Evolutionary conservation across 345 rosid species (phyloP).

Genomic region (Turnera subulata): DNA sequence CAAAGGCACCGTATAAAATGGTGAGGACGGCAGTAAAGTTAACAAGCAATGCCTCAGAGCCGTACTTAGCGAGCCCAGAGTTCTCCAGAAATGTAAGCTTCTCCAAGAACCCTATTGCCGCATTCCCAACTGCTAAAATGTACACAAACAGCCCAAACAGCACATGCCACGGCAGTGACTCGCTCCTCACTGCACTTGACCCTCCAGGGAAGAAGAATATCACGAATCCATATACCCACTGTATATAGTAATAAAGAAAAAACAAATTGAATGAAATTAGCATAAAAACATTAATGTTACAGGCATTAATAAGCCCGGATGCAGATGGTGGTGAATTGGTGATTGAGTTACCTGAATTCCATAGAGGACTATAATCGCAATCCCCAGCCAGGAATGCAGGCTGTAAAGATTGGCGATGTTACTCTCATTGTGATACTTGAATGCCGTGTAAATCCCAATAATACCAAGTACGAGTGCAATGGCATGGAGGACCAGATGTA

Average conservation of each 20-base stretch:
- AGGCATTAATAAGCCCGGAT: too few relatives aligned
- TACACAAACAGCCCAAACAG: conserved; percentile 57
- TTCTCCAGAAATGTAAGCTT: conserved; percentile 86
- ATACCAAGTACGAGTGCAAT: conserved; percentile 75
- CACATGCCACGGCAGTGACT: conserved; percentile 70
- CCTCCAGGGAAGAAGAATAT: conserved; percentile 83
- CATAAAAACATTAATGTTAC: too few relatives aligned
- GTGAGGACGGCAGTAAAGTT: conserved; percentile 84
- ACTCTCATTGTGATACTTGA: conserved; percentile 86
- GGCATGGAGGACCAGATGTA: conserved; percentile 78
- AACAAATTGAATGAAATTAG: too few relatives aligned
- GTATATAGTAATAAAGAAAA: too few relatives aligned
- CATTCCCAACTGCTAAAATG: conserved; percentile 57
- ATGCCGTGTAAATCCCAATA: conserved; percentile 70
- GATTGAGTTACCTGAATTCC: conserved; percentile 67
- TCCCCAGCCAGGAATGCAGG: conserved; percentile 95
- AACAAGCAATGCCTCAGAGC: conserved; percentile 76
- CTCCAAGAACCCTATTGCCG: conserved; percentile 71
- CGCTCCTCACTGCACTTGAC: conserved; percentile 36
- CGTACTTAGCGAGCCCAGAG: conserved; percentile 65
- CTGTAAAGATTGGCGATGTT: conserved; percentile 80
- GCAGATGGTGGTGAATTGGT: too few relatives aligned
- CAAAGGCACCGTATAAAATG: conserved; percentile 62
- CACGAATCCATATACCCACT: conserved; percentile 76
- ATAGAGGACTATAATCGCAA: conserved; percentile 65